A percentile compares a stretch with the other conserved stretches of the same genome.
phyloP scores from a whole-genome alignment of 2,329 filamentous ascomycete species.

The Aspergillus proliferans region DNA sequence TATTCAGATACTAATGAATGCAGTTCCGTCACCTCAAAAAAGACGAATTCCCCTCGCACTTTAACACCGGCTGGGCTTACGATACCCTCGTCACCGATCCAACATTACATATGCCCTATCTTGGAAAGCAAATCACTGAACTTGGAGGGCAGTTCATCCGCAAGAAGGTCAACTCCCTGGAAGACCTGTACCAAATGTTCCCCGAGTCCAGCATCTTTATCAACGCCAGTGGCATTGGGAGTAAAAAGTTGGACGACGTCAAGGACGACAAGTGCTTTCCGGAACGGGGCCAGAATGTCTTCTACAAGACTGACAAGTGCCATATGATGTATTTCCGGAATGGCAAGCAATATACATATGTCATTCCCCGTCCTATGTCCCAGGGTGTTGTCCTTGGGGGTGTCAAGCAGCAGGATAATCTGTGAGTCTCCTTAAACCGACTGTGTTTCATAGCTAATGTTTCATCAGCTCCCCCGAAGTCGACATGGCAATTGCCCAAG shows the following conservation, averaged over 20 bases:
- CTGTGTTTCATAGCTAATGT: neutral
- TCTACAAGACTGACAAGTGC: constrained; percentile 25
- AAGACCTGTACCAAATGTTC: constrained; percentile 29
- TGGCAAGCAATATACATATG: constrained; percentile 34
- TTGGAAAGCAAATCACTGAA: constrained; percentile 21
- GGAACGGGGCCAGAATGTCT: constrained; percentile 35
- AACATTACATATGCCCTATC: constrained; percentile 32
- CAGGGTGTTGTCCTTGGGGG: constrained; percentile 30
- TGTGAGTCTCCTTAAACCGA: constrained; percentile 17
- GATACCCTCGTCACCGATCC: constrained; percentile 34
- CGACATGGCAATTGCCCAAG: constrained; percentile 30
- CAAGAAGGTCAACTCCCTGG: constrained; percentile 26
- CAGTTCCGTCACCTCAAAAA: constrained; percentile 29
- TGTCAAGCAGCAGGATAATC: constrained; percentile 27
- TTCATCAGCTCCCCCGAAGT: constrained; percentile 26
- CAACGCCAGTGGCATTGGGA: constrained; percentile 35
- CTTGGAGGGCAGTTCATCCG: constrained; percentile 31
- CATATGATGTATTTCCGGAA: constrained; percentile 30
- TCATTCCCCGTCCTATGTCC: constrained; percentile 31
- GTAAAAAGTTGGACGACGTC: constrained; percentile 28
- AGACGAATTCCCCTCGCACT: constrained; percentile 28
- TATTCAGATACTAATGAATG: constrained; percentile 1
- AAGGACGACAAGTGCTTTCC: constrained; percentile 30
- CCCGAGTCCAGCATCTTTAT: constrained; percentile 32
- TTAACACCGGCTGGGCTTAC: constrained; percentile 31